Evolutionary conservation across 148 eudicot species (phyloP).

Genomic region (Spergularia marina): DNA sequence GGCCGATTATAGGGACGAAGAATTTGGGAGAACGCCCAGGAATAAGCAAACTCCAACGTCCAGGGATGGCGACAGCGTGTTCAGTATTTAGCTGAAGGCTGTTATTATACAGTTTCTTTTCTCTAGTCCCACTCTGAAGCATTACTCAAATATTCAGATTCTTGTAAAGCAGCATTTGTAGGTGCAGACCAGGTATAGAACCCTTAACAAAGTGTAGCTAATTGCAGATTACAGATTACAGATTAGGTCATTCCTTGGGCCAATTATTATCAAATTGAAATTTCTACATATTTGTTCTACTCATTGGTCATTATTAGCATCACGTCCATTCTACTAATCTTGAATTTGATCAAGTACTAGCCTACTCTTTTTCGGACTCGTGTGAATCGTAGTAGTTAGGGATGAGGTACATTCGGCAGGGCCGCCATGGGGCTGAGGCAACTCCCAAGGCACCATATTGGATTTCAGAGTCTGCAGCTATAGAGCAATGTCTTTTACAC

Average conservation of each 20-base stretch:
- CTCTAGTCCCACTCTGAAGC: background rate
- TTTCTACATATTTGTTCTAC: background rate
- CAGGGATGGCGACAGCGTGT: conserved; percentile 16
- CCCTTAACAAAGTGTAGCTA: background rate
- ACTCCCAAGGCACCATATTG: too few species aligned
- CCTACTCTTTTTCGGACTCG: too few species aligned
- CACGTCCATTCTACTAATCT: background rate
- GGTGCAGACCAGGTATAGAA: conserved; percentile 12
- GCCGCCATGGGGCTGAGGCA: too few species aligned
- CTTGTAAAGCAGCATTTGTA: conserved; percentile 18
- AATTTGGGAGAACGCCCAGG: conserved; percentile 24
- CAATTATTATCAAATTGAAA: background rate
- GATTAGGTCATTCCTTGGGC: too few species aligned
- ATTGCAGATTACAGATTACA: background rate
- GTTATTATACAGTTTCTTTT: background rate
- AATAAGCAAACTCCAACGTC: conserved; percentile 30
- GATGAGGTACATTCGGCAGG: too few species aligned
- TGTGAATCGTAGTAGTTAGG: too few species aligned
- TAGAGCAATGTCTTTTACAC: too few species aligned
- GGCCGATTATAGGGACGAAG: conserved; percentile 30
- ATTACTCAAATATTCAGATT: conserved; percentile 16
- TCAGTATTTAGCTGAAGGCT: conserved; percentile 10
- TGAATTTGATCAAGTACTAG: too few species aligned
- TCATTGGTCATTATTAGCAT: background rate
- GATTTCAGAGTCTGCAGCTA: too few species aligned